Conservation (phyloP, 805 yeast genomes). For the Candida quercuum region DNA sequence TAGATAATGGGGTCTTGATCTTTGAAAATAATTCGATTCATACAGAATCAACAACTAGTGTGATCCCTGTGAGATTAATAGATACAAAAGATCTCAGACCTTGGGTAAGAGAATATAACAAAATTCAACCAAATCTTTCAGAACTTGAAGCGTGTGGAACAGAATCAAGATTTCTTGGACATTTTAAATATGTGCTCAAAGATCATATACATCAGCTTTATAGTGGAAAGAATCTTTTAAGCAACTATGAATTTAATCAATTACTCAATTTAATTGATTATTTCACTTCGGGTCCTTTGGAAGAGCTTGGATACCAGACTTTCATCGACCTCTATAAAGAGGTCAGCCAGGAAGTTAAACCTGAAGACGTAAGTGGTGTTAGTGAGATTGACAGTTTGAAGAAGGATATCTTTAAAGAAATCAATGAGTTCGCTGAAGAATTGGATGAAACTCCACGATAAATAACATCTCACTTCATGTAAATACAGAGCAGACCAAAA, state of each 20-base stretch:
- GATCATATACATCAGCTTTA: neutral
- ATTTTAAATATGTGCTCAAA: neutral
- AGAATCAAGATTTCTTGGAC: neutral
- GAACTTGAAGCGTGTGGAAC: neutral
- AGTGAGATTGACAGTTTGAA: conserved; percentile 5
- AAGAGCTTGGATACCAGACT: neutral
- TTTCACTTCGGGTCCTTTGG: neutral
- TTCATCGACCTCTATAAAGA: neutral
- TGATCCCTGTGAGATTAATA: neutral
- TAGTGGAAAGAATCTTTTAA: too few species aligned
- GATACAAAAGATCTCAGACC: neutral
- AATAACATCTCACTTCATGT: too few species aligned
- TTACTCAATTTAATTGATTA: neutral
- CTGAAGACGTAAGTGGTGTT: too few species aligned
- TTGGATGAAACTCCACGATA: too few species aligned
- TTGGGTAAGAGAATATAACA: neutral
- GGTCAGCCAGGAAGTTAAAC: too few species aligned
- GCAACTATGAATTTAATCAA: neutral
- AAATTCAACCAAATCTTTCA: neutral
- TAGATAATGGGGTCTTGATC: neutral
- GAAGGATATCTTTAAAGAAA: neutral
- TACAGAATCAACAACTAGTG: neutral
- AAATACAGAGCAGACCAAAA: too few species aligned
- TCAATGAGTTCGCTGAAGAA: too few species aligned
- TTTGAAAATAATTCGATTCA: neutral